phyloP scores from a whole-genome alignment of 2,329 filamentous ascomycete genomes.

The Cladophialophora yegresii region DNA sequence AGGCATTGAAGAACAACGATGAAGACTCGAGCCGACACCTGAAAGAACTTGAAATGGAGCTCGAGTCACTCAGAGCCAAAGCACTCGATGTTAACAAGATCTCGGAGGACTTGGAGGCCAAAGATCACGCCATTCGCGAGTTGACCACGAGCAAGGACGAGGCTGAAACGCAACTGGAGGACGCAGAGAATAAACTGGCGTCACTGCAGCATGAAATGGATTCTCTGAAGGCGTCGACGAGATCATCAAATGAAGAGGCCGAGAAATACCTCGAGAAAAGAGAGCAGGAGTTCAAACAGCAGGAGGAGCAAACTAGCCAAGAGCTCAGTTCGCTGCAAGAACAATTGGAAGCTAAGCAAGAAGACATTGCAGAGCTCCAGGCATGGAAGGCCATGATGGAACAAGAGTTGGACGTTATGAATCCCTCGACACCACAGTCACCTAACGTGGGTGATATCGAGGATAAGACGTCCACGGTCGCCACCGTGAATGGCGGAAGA shows the following conservation, averaged over 20 bases:
- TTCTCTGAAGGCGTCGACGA: slow-evolving; percentile 12
- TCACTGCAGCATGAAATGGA: slow-evolving; percentile 18
- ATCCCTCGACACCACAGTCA: not conserved
- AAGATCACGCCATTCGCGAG: slow-evolving; percentile 17
- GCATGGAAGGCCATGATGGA: slow-evolving; percentile 27
- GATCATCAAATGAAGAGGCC: slow-evolving; percentile 13
- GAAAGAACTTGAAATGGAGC: slow-evolving; percentile 22
- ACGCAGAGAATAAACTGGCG: slow-evolving; percentile 9
- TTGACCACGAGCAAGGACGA: slow-evolving; percentile 21
- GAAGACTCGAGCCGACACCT: slow-evolving; percentile 8
- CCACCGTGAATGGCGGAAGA: slow-evolving; percentile 14
- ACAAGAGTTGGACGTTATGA: slow-evolving; percentile 15
- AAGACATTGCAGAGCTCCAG: slow-evolving; percentile 19
- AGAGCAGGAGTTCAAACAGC: slow-evolving; percentile 16
- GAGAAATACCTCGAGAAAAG: slow-evolving; percentile 12
- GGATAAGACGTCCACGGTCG: slow-evolving; percentile 17
- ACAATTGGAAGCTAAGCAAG: slow-evolving; percentile 18
- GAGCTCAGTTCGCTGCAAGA: slow-evolving; percentile 12
- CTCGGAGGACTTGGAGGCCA: slow-evolving; percentile 20
- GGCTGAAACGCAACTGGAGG: slow-evolving; percentile 16
- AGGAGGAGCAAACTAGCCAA: slow-evolving; percentile 6
- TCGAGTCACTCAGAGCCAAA: slow-evolving; percentile 21
- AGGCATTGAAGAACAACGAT: slow-evolving; percentile 14
- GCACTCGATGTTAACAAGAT: slow-evolving; percentile 9
- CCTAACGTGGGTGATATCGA: slow-evolving; percentile 11